Conservation (phyloP, 2,329 filamentous ascomycete genomes). For the Diaporthe sp. region DNA sequence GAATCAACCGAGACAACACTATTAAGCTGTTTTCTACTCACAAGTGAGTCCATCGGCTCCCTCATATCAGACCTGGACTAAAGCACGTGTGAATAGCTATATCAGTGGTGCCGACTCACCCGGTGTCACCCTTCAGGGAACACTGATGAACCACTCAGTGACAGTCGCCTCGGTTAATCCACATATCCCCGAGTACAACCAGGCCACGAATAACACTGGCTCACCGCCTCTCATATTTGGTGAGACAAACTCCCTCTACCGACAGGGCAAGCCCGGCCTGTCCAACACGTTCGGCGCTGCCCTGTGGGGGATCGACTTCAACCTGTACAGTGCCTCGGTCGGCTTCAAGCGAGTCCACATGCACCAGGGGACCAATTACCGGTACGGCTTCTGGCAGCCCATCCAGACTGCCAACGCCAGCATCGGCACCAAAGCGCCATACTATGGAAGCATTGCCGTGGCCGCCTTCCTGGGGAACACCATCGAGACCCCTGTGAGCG, state of each 20-base stretch:
- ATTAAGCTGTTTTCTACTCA: conserved; percentile 67
- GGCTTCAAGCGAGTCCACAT: conserved; percentile 69
- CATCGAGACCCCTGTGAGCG: conserved; percentile 47
- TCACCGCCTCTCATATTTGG: conserved; percentile 65
- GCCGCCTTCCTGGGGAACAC: conserved; percentile 64
- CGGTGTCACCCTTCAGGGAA: conserved; percentile 70
- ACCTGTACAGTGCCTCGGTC: conserved; percentile 64
- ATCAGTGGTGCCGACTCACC: conserved; percentile 68
- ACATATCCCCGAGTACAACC: conserved; percentile 58
- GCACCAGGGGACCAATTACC: conserved; percentile 73
- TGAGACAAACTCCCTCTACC: conserved; percentile 72
- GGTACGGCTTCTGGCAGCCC: conserved; percentile 71
- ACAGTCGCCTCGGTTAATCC: conserved; percentile 59
- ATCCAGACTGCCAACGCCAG: conserved; percentile 58
- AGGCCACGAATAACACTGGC: conserved; percentile 47
- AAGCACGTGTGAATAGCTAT: conserved; percentile 56
- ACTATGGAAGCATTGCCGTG: conserved; percentile 70
- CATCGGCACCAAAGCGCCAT: conserved; percentile 70
- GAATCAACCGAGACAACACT: conserved; percentile 58
- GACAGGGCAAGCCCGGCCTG: conserved; percentile 69
- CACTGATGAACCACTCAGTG: conserved; percentile 71
- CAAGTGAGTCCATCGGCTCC: conserved; percentile 57
- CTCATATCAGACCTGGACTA: neutral
- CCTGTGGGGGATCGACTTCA: conserved; percentile 73
- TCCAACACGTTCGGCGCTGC: conserved; percentile 74